A percentile compares a stretch with the other conserved stretches of the same genome.
phyloP scores from a whole-genome alignment of 1,284 basidiomycete species.

The Ceratobasidium papillatum region DNA sequence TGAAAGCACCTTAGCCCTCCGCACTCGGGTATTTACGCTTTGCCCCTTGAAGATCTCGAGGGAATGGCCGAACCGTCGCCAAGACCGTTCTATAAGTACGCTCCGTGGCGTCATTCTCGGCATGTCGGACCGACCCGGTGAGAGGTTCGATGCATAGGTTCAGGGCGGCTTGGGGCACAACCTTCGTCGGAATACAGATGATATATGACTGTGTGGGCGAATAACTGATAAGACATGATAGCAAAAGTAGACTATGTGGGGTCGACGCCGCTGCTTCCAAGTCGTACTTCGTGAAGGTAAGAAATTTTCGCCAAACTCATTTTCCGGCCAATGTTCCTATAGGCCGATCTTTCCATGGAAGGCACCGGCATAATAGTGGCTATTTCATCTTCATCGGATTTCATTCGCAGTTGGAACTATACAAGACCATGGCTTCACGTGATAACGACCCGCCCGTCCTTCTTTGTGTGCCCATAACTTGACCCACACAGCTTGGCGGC shows the following conservation, averaged over 20 bases:
- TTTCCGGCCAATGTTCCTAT: not conserved
- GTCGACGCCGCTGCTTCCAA: not conserved
- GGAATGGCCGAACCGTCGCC: not conserved
- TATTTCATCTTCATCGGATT: too few species aligned
- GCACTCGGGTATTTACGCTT: constrained; percentile 10
- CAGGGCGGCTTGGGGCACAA: too few species aligned
- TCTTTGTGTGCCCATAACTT: not conserved
- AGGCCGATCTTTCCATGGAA: not conserved
- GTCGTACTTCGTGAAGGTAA: not conserved
- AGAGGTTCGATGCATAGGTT: too few species aligned
- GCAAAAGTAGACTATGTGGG: not conserved
- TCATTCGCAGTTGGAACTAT: not conserved
- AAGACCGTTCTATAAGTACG: constrained; percentile 3
- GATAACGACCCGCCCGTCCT: not conserved
- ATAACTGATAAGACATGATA: not conserved
- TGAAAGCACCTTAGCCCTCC: not conserved
- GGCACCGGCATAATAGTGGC: not conserved
- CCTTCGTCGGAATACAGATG: too few species aligned
- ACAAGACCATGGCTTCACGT: not conserved
- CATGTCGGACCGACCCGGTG: not conserved
- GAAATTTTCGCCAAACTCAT: not conserved
- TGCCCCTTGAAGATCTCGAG: constrained; percentile 2
- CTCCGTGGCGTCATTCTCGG: not conserved
- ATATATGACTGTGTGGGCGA: too few species aligned
- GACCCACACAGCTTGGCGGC: not conserved